phyloP scores from a whole-genome alignment of 441 rosid species.

The Adansonia grandidieri region DNA sequence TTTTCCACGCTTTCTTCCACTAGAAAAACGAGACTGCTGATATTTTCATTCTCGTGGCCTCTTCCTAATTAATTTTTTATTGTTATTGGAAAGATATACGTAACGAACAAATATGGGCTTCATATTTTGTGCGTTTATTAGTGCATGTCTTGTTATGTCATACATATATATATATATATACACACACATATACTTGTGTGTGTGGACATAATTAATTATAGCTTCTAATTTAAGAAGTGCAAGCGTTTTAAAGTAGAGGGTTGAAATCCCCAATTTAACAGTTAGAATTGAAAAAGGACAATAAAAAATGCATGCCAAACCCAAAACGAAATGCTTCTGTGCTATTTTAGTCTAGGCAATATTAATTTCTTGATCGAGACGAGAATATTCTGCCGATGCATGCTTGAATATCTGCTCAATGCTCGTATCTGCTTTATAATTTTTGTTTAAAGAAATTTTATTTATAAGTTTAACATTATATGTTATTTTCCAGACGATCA shows the following conservation, averaged over 20 bases:
- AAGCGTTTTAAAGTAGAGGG: not conserved
- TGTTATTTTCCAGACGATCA: too few species aligned
- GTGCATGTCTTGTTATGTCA: not conserved
- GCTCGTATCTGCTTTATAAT: not conserved
- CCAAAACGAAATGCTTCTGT: too few species aligned
- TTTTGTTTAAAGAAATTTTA: too few species aligned
- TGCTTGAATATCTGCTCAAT: not conserved
- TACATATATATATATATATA: too few species aligned
- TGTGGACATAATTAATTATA: not conserved
- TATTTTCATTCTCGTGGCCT: not conserved
- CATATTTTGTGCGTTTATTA: not conserved
- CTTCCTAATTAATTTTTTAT: not conserved
- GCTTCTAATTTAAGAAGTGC: not conserved
- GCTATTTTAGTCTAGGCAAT: too few species aligned
- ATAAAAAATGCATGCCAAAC: not conserved
- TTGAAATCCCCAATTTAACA: not conserved
- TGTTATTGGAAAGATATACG: not conserved
- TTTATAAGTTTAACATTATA: too few species aligned
- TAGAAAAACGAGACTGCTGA: not conserved
- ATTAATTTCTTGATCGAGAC: too few species aligned
- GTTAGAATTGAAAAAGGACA: not conserved
- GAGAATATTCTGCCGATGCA: too few species aligned
- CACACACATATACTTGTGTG: not conserved
- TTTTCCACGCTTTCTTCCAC: conserved; percentile 41
- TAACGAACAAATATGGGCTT: not conserved